phyloP scores from a whole-genome alignment of 2,329 filamentous ascomycete species.

The Paecilomyces dactylethromorphus region DNA sequence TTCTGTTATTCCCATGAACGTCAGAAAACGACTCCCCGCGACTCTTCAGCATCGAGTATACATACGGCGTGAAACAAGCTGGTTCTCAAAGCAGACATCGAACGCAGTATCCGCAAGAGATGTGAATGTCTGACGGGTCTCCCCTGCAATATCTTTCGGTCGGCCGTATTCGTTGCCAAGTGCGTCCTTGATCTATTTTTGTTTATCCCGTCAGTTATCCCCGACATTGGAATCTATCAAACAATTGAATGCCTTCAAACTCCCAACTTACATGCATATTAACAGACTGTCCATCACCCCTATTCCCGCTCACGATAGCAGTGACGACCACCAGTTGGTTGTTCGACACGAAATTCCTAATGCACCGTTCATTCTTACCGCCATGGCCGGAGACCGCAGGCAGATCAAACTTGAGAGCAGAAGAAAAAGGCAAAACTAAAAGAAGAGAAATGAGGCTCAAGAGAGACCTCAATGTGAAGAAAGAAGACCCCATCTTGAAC shows the following conservation, averaged over 20 bases:
- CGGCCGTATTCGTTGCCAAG: conserved; percentile 93
- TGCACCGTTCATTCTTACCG: conserved; percentile 71
- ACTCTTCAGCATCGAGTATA: conserved; percentile 11
- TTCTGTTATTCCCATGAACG: conserved; percentile 16
- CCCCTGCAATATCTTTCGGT: conserved; percentile 84
- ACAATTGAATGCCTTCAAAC: background rate
- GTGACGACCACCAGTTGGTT: conserved; percentile 96
- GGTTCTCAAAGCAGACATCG: conserved; percentile 93
- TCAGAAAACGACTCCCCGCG: background rate
- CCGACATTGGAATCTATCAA: background rate
- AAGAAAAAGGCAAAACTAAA: conserved; percentile 28
- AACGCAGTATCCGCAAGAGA: conserved; percentile 87
- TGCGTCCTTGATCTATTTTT: conserved; percentile 76
- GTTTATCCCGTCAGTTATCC: background rate
- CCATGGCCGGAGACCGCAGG: conserved; percentile 59
- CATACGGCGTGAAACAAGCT: conserved; percentile 61
- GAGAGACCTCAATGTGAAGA: conserved; percentile 23
- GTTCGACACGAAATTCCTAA: conserved; percentile 89
- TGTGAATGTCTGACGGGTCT: conserved; percentile 90
- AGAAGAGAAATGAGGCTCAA: conserved; percentile 27
- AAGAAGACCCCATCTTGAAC: conserved; percentile 24
- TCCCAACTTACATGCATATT: conserved; percentile 76
- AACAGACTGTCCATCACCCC: conserved; percentile 85
- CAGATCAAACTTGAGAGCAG: conserved; percentile 90
- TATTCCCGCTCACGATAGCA: conserved; percentile 74